These are phyloP conservation scores for Xylaria sp. DNA, from an alignment of 2,329 filamentous ascomycete genomes.

Conservation along the genomic window DNA sequence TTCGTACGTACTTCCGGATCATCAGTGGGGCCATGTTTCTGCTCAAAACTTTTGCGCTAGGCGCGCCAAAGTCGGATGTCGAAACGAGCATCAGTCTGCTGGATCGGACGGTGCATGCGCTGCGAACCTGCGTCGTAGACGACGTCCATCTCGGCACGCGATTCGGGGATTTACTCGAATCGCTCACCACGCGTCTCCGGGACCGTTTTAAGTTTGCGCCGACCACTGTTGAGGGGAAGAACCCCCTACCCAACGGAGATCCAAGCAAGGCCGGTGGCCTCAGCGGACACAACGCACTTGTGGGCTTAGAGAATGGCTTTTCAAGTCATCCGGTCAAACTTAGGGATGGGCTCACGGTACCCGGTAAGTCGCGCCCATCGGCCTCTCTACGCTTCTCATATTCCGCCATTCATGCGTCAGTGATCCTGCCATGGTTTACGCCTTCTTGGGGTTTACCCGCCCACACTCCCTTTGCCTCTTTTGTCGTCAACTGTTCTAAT, in stretches of 20 bases:
- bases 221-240: conserved; percentile 57
- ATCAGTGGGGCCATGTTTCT: conserved; percentile 88
- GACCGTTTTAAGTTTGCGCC: conserved; percentile 78
- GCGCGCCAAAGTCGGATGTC: conserved; percentile 81
- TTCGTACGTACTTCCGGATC: conserved; percentile 87
- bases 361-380: conserved; percentile 43
- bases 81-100: conserved; percentile 79
- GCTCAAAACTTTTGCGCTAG: conserved; percentile 84
- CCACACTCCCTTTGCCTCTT: neutral
- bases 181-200: conserved; percentile 77
- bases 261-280: conserved; percentile 42
- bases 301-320: conserved; percentile 47
- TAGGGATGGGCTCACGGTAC: conserved; percentile 46
- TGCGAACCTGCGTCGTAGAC: conserved; percentile 83
- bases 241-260: conserved; percentile 52
- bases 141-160: conserved; percentile 87
- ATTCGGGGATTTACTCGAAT: conserved; percentile 85
- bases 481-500: conserved; percentile 30
- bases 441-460: too few species aligned
- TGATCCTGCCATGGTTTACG: neutral
- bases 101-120: conserved; percentile 77
- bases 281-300: conserved; percentile 48
- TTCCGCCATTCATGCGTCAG: neutral
- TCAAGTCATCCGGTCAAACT: conserved; percentile 44
- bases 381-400: neutral